phyloP scores from a whole-genome alignment of 495 filamentous ascomycete species.

The Penicillium dipodomyicola region DNA sequence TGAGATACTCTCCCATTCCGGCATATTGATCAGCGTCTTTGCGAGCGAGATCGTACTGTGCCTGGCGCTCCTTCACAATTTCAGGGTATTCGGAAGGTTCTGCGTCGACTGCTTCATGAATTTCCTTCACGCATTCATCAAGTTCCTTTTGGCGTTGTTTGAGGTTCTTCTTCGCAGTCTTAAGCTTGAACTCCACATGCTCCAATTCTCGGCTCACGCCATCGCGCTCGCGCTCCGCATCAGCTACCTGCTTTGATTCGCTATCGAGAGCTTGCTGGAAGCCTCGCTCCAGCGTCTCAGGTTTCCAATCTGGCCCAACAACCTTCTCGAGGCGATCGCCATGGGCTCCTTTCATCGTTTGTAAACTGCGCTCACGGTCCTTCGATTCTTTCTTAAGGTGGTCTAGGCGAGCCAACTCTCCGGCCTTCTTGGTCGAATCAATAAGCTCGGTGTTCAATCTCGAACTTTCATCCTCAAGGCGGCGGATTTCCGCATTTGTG shows the following conservation, averaged over 20 bases:
- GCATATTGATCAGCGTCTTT: constrained; percentile 62
- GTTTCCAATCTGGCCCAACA: constrained; percentile 64
- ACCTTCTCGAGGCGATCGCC: constrained; percentile 61
- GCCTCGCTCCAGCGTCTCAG: constrained; percentile 64
- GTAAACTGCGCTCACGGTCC: constrained; percentile 65
- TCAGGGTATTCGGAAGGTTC: constrained; percentile 55
- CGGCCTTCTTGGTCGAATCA: constrained; percentile 72
- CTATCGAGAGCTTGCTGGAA: constrained; percentile 65
- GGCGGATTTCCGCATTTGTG: constrained; percentile 58
- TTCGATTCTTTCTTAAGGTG: constrained; percentile 72
- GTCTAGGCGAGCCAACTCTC: constrained; percentile 75
- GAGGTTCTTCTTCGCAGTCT: constrained; percentile 55
- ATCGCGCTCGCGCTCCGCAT: constrained; percentile 68
- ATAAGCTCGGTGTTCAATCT: constrained; percentile 72
- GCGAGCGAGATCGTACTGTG: constrained; percentile 57
- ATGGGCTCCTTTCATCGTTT: constrained; percentile 75
- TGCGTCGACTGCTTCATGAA: constrained; percentile 49
- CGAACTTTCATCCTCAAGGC: constrained; percentile 65
- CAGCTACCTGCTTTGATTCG: constrained; percentile 50
- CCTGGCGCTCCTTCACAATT: constrained; percentile 55
- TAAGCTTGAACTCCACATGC: constrained; percentile 75
- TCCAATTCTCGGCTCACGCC: constrained; percentile 67
- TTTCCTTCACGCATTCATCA: constrained; percentile 52
- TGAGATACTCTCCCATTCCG: constrained; percentile 62
- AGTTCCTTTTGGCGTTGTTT: constrained; percentile 64